Conservation (phyloP, 495 filamentous ascomycete species). For the Aspergillus conjunctus region DNA sequence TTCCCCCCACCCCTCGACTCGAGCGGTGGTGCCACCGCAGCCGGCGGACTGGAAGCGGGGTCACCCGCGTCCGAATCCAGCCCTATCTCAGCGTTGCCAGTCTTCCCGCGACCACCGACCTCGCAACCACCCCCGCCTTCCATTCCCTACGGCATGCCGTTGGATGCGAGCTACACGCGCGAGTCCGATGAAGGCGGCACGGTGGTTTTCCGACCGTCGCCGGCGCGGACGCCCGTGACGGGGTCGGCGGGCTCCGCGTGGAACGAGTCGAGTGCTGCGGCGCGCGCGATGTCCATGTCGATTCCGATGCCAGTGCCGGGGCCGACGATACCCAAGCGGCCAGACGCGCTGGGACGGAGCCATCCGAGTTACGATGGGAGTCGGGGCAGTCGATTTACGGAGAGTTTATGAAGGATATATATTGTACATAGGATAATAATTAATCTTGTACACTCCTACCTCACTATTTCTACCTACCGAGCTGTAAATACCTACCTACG, state of each 20-base stretch:
- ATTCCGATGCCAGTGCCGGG: slow-evolving; percentile 26
- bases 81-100: slow-evolving; percentile 29
- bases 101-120: slow-evolving; percentile 29
- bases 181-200: slow-evolving; percentile 37
- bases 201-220: slow-evolving; percentile 48
- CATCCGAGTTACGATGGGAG: slow-evolving; percentile 58
- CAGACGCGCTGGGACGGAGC: slow-evolving; percentile 55
- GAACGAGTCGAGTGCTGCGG: slow-evolving; percentile 16
- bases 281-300: slow-evolving; percentile 20
- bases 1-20: slow-evolving; percentile 70
- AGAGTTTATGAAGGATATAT: slow-evolving; percentile 37
- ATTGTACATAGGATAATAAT: slow-evolving; percentile 2
- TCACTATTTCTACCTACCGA: not conserved
- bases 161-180: slow-evolving; percentile 41
- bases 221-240: slow-evolving; percentile 52
- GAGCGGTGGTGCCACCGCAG: slow-evolving; percentile 46
- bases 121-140: slow-evolving; percentile 41
- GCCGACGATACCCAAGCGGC: slow-evolving; percentile 30
- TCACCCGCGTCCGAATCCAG: slow-evolving; percentile 31
- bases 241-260: slow-evolving; percentile 39
- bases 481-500: too few relatives aligned
- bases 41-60: slow-evolving; percentile 34
- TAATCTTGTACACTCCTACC: not conserved
- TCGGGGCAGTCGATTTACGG: slow-evolving; percentile 58
- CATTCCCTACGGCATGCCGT: slow-evolving; percentile 37